Evolutionary conservation across 2,329 filamentous ascomycete species (phyloP).

Genomic region (Alternaria atra): DNA sequence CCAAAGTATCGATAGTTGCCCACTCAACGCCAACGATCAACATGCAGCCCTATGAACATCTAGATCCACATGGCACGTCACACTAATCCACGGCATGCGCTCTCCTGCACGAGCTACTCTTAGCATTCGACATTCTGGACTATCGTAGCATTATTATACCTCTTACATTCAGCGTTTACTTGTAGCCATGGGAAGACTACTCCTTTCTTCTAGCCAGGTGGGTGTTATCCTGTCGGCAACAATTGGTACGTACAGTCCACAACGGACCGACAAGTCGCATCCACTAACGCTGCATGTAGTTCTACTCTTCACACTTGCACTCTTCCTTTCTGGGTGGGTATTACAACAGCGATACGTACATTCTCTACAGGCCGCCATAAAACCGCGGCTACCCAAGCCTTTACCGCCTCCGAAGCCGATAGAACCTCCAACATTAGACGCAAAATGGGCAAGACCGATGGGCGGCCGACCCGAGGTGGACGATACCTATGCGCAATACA

Average conservation of each 20-base stretch:
- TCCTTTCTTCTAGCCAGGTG: conserved; percentile 75
- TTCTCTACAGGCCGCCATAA: conserved; percentile 78
- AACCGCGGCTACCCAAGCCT: conserved; percentile 59
- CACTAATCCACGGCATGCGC: conserved; percentile 32
- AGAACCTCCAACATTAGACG: conserved; percentile 45
- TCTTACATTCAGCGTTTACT: conserved; percentile 15
- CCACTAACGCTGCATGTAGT: conserved; percentile 55
- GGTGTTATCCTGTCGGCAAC: conserved; percentile 71
- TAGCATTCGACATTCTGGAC: conserved; percentile 19
- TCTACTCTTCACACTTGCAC: conserved; percentile 77
- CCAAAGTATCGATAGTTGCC: conserved; percentile 42
- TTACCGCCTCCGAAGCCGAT: conserved; percentile 46
- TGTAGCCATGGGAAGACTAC: conserved; percentile 53
- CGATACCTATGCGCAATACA: conserved; percentile 43
- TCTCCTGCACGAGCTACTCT: conserved; percentile 30
- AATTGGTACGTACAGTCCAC: conserved; percentile 63
- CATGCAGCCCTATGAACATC: conserved; percentile 28
- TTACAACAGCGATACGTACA: conserved; percentile 87
- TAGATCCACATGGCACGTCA: conserved; percentile 38
- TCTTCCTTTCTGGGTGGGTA: conserved; percentile 88
- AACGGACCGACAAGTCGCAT: background rate
- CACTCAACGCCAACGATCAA: conserved; percentile 20
- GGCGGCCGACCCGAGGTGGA: conserved; percentile 39
- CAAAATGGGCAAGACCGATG: conserved; percentile 49
- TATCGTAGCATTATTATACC: conserved; percentile 29